phyloP scores from a whole-genome alignment of 805 yeast species.

The Ogataea salicorniae region DNA sequence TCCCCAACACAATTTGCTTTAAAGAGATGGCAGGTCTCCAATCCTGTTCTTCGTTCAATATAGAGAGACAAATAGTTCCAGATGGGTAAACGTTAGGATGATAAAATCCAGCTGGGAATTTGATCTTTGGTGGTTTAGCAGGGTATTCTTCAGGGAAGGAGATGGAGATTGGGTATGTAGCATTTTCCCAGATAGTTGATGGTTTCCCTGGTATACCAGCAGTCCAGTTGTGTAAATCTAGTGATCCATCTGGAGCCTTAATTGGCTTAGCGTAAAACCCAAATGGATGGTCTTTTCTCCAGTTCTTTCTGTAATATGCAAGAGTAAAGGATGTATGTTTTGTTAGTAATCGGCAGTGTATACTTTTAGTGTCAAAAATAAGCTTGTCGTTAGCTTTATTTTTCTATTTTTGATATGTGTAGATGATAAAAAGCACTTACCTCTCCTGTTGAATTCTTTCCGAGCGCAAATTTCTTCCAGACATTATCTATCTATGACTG shows the following conservation, averaged over 20 bases:
- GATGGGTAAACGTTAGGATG: conserved; percentile 98
- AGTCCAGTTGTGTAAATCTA: conserved; percentile 83
- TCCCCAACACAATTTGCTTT: conserved; percentile 84
- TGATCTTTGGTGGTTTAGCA: conserved; percentile 92
- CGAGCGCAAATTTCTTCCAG: conserved; percentile 45
- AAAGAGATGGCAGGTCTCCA: conserved; percentile 97
- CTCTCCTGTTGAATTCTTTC: conserved; percentile 87
- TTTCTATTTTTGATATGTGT: too few relatives aligned
- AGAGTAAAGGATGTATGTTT: background rate
- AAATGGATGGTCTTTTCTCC: conserved; percentile 98
- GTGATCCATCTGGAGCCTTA: conserved; percentile 73
- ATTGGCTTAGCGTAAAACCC: conserved; percentile 93
- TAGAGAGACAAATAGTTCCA: conserved; percentile 91
- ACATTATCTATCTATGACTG: conserved; percentile 7
- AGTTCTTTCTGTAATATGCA: conserved; percentile 59
- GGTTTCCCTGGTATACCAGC: conserved; percentile 95
- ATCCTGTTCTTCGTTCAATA: conserved; percentile 90
- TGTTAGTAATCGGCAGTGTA: background rate
- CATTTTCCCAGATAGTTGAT: conserved; percentile 84
- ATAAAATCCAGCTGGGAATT: conserved; percentile 83
- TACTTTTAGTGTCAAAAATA: background rate
- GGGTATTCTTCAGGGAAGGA: conserved; percentile 90
- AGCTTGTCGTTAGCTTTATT: too few relatives aligned
- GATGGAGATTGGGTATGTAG: conserved; percentile 79
- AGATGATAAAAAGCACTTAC: conserved; percentile 29